phyloP scores from a whole-genome alignment of 1,284 basidiomycete genomes.

The Marasmius tenuissimus region DNA sequence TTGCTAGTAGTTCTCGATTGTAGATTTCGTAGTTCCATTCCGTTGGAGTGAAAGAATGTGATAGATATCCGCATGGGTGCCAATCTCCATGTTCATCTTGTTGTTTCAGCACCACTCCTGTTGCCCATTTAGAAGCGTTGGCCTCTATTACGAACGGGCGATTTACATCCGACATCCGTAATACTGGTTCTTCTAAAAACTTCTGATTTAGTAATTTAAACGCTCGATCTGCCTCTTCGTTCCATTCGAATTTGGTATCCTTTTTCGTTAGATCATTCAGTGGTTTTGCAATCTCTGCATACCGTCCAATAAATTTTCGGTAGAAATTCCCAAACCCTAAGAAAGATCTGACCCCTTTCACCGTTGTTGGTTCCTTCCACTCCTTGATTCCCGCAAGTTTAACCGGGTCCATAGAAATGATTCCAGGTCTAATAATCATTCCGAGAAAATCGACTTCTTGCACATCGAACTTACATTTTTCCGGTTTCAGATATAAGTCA shows the following conservation, averaged over 20 bases:
- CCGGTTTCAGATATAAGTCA: not conserved
- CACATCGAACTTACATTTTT: no score
- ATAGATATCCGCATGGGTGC: not conserved
- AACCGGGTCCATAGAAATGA: no score
- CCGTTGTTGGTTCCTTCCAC: not conserved
- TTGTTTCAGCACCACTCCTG: not conserved
- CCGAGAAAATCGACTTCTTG: no score
- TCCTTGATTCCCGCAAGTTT: not conserved
- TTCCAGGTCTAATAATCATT: no score
- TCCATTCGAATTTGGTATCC: not conserved
- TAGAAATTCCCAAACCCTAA: constrained; percentile 15
- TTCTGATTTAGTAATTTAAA: not conserved
- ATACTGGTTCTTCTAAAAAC: not conserved
- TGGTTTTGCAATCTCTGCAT: constrained; percentile 24
- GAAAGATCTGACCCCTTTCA: not conserved
- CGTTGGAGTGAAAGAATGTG: constrained; percentile 10
- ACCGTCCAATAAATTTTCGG: constrained; percentile 38
- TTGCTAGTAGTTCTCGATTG: constrained; percentile 16
- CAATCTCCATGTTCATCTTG: constrained; percentile 11
- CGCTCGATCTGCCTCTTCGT: not conserved
- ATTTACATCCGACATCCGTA: not conserved
- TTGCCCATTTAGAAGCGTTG: constrained; percentile 4
- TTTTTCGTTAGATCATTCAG: constrained; percentile 20
- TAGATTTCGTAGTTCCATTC: constrained; percentile 16
- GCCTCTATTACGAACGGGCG: constrained; percentile 1